Percentiles rank a stretch among this genome's conserved stretches.
These are phyloP conservation scores for Moesziomyces aphidis DNA, from an alignment of 1,284 basidiomycete species.

Conservation along the genomic window DNA sequence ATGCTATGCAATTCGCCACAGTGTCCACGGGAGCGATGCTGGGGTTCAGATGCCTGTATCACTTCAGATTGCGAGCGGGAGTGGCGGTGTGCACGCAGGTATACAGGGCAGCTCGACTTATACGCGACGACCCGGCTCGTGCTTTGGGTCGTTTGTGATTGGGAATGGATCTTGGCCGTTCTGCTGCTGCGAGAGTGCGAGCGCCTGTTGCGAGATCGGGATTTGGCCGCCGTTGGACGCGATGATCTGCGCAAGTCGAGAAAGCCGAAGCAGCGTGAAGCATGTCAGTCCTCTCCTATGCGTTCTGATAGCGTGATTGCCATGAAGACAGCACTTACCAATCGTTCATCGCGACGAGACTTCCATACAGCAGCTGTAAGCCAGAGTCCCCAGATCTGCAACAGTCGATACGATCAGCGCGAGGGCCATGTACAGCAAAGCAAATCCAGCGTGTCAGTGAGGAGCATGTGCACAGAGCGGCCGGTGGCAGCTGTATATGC, in stretches of 20 bases:
- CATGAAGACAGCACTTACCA: constrained; percentile 36
- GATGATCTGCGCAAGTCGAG: constrained; percentile 14
- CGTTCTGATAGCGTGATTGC: not conserved
- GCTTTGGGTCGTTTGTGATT: constrained; percentile 42
- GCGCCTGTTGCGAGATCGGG: constrained; percentile 40
- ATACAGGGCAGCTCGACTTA: not conserved
- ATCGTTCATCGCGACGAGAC: constrained; percentile 56
- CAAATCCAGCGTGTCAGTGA: not conserved
- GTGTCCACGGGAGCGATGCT: no score
- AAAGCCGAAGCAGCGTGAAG: not conserved
- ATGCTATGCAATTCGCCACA: no score
- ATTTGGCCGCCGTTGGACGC: constrained; percentile 30
- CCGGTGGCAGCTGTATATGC: not conserved
- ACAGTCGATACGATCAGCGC: not conserved
- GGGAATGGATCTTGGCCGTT: constrained; percentile 37
- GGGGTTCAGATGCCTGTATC: no score
- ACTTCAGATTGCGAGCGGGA: no score
- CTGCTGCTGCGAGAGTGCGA: constrained; percentile 35
- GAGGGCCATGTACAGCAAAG: not conserved
- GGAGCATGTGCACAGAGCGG: not conserved
- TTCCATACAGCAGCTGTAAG: constrained; percentile 64
- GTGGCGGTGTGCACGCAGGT: no score
- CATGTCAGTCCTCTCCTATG: not conserved
- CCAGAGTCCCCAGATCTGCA: constrained; percentile 62
- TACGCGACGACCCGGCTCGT: constrained; percentile 41